Percentiles rank a stretch among this genome's conserved stretches.
phyloP scores from a whole-genome alignment of 495 filamentous ascomycete species.

The Penicillium maclennaniae region DNA sequence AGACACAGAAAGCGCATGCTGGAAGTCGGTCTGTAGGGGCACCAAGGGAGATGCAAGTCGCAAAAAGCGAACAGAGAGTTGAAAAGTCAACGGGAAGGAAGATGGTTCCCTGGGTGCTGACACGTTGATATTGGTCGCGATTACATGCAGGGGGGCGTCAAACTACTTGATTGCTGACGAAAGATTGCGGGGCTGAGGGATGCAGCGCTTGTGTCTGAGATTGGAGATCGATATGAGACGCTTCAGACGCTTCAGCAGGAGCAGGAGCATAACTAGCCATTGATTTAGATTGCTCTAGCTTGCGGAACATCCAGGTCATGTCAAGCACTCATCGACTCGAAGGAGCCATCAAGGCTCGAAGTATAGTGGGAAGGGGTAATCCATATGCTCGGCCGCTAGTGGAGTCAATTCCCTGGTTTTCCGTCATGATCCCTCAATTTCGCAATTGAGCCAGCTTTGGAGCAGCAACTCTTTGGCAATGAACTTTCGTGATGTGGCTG shows the following conservation, averaged over 20 bases:
- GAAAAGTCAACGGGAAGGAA: not conserved
- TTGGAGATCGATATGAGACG: not conserved
- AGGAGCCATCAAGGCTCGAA: too few species aligned
- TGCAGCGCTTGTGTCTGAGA: not conserved
- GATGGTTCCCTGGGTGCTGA: not conserved
- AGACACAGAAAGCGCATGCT: slow-evolving; percentile 41
- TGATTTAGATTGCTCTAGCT: not conserved
- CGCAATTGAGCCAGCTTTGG: not conserved
- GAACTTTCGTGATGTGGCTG: slow-evolving; percentile 20
- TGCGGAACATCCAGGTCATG: not conserved
- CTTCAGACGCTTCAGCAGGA: not conserved
- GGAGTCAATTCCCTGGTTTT: slow-evolving; percentile 3
- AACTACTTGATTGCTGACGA: not conserved
- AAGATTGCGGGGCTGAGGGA: not conserved
- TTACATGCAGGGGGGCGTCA: not conserved
- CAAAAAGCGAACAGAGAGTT: not conserved
- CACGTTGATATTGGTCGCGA: not conserved
- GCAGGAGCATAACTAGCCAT: not conserved
- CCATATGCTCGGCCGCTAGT: slow-evolving; percentile 31
- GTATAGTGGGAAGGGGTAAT: not conserved
- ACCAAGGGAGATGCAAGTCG: not conserved
- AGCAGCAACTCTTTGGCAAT: not conserved
- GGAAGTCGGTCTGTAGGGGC: not conserved
- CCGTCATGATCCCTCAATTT: not conserved
- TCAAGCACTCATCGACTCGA: not conserved